Evolutionary conservation across 2,329 filamentous ascomycete species (phyloP), one percentile per base, ranked within the genome.

Genomic region (Exophiala phaeomuriformis): DNA sequence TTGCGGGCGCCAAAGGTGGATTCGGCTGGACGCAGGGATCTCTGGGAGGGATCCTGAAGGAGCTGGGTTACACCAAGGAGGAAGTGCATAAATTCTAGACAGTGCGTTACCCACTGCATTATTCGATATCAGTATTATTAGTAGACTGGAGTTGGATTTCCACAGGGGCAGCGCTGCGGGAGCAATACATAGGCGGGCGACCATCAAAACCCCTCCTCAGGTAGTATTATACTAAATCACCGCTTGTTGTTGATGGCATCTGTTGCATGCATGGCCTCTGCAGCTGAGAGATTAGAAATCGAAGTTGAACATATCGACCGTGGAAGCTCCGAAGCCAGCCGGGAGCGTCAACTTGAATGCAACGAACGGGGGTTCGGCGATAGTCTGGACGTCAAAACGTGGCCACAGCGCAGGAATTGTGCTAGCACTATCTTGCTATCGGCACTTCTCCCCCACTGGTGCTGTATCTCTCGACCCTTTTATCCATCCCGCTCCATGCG

Each of bases 1-100:
- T 85, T 36, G 71, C 78, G 2, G 79, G 78, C 3, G 69, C 69
- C 37, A 68, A 69, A 50, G 67, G 64, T 5, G 52, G 57, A 27
- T 58, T 56, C 32, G 61, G 64, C 3, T 66, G 68, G 66, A 64
- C 63, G 33, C 69, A 69, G 28, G 64, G 64, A n/a, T 63, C 52
- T 8, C 64, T 70, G 8, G 62, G 64, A 1, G 82, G 83, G 0
- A 71, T 83, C 32, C 61, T 86, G 62, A 67, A 69, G 8, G 70
- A 81, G 64, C 61, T 85, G 58, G 83, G 83, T 0, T 83, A 81
- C 63, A 65, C 61, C 8, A 79, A 78, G 64, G 72, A 76, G 8
- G 76, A 83, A 64, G 75, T 85, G 19, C 71, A 82, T 62, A 78
- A 72, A 56, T 85, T 85, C 59, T 83, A 63, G 66, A 48, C n/a